Conservation (phyloP, 495 filamentous ascomycete species). For the Podospora pseudocomata region DNA sequence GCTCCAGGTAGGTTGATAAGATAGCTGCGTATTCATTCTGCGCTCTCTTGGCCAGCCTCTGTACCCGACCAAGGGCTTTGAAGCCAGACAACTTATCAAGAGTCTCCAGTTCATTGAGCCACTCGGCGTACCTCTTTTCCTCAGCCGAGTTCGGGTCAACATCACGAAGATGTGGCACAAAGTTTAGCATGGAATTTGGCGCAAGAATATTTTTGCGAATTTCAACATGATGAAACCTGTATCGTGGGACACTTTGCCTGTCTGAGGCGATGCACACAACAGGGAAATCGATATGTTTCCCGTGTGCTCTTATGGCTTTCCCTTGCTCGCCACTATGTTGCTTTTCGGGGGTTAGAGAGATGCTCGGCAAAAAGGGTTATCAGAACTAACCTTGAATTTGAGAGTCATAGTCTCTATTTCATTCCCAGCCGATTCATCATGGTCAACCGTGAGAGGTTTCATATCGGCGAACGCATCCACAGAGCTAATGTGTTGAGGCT, state of each 20-base stretch:
- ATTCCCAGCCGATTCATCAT: slow-evolving; percentile 12
- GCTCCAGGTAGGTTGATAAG: slow-evolving; percentile 43
- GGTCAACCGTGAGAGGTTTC: slow-evolving; percentile 24
- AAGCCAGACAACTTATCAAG: slow-evolving; percentile 49
- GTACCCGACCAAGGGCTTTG: slow-evolving; percentile 38
- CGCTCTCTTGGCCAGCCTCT: slow-evolving; percentile 39
- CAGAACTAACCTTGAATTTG: slow-evolving; percentile 39
- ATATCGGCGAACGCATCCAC: slow-evolving; percentile 42
- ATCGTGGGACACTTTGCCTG: slow-evolving; percentile 39
- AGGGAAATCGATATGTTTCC: slow-evolving; percentile 31
- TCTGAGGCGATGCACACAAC: slow-evolving; percentile 41
- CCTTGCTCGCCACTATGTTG: slow-evolving; percentile 33
- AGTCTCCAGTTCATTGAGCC: slow-evolving; percentile 47
- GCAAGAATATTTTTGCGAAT: slow-evolving; percentile 48
- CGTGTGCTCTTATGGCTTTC: slow-evolving; percentile 35
- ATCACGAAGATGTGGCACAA: slow-evolving; percentile 47
- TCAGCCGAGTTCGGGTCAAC: slow-evolving; percentile 41
- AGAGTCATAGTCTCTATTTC: slow-evolving; percentile 30
- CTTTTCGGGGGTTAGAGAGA: slow-evolving; percentile 23
- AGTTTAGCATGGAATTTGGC: slow-evolving; percentile 47
- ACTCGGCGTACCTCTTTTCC: slow-evolving; percentile 42
- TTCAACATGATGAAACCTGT: slow-evolving; percentile 49
- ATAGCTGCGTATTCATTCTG: slow-evolving; percentile 43
- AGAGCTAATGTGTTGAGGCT: slow-evolving; percentile 34
- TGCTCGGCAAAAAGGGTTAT: background rate